phyloP scores from a whole-genome alignment of 2,329 filamentous ascomycete genomes.

The Fusarium pseudonygamai region DNA sequence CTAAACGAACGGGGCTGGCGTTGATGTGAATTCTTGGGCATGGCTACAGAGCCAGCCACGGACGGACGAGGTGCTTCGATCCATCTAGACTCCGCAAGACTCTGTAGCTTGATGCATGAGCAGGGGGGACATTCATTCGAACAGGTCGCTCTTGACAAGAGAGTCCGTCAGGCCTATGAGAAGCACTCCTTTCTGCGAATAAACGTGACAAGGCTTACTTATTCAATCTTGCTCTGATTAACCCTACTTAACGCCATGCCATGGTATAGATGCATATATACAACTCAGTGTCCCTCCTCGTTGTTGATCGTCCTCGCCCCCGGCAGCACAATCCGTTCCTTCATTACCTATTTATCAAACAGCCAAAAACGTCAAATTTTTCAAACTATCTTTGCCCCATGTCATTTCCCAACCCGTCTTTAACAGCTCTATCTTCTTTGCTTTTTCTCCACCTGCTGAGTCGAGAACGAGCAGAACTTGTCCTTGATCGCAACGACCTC shows the following conservation, averaged over 20 bases:
- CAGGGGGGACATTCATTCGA: background rate
- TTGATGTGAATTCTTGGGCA: background rate
- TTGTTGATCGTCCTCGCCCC: constrained; percentile 19
- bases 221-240: constrained; percentile 40
- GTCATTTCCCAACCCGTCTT: background rate
- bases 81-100: background rate
- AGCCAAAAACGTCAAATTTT: constrained; percentile 23
- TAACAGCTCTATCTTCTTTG: constrained; percentile 50
- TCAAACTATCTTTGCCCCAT: constrained; percentile 27
- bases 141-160: background rate
- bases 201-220: constrained; percentile 21
- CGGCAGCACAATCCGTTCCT: constrained; percentile 25
- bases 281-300: constrained; percentile 35
- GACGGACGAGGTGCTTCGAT: background rate
- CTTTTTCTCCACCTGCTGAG: constrained; percentile 66
- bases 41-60: background rate
- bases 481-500: constrained; percentile 98
- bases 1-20: background rate
- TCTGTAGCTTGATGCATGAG: background rate
- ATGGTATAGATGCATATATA: constrained; percentile 53
- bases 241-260: constrained; percentile 49
- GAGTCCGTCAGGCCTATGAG: background rate
- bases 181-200: background rate
- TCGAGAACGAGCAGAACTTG: constrained; percentile 88
- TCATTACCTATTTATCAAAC: constrained; percentile 22